Conservation (phyloP, 139 green algal species). For the Chlamydomonas eustigma region DNA sequence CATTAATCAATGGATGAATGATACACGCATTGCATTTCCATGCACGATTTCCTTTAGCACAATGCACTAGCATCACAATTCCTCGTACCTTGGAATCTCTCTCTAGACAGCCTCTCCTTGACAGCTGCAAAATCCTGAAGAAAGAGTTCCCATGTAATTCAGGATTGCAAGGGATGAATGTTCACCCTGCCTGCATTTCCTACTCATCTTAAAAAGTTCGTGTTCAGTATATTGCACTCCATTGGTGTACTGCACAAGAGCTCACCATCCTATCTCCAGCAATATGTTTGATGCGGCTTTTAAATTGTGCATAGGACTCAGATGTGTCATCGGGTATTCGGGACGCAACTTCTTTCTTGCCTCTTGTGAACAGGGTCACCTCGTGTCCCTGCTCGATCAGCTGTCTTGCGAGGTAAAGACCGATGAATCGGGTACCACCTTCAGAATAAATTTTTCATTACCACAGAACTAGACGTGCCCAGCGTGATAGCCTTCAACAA, state of each 20-base stretch:
- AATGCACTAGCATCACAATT: too few species aligned
- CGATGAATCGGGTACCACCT: constrained; percentile 96
- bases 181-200: background rate
- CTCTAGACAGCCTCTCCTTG: constrained; percentile 55
- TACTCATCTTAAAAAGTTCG: too few species aligned
- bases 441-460: too few species aligned
- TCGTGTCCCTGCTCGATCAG: constrained; percentile 87
- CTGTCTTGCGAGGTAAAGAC: constrained; percentile 86
- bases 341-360: constrained; percentile 80
- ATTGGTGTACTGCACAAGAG: too few species aligned
- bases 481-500: too few species aligned
- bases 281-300: constrained; percentile 85
- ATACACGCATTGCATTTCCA: too few species aligned
- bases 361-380: constrained; percentile 90
- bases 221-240: too few species aligned
- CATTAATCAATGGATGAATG: too few species aligned
- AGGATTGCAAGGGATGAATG: background rate
- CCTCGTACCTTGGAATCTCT: constrained; percentile 81
- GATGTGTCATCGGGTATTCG: constrained; percentile 91
- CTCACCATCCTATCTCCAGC: constrained; percentile 78
- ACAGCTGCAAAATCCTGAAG: constrained; percentile 61
- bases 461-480: too few species aligned
- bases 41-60: too few species aligned
- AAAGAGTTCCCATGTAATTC: background rate
- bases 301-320: constrained; percentile 66